Conservation (phyloP, 164 flowering plant genomes). For the Protea cynaroides region DNA sequence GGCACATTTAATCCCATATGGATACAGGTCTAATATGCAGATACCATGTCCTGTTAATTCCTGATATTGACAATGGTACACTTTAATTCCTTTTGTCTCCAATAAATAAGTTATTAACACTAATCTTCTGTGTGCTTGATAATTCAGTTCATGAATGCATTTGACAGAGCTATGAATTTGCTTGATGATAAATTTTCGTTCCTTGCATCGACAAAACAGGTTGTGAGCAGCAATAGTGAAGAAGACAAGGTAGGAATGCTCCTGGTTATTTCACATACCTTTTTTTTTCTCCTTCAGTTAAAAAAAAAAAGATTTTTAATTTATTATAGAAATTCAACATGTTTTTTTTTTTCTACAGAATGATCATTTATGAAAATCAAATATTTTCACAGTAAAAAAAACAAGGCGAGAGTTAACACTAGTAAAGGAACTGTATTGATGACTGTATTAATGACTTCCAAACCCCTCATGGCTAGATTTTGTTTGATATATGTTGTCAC, state of each 20-base stretch:
- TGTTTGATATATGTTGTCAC: background rate
- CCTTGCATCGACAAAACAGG: conserved; percentile 75
- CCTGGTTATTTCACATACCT: background rate
- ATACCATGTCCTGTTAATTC: background rate
- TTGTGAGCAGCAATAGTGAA: conserved; percentile 76
- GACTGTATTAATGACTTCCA: too few relatives aligned
- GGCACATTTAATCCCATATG: background rate
- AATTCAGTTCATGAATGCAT: conserved; percentile 88
- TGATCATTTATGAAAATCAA: background rate
- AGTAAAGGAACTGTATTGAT: too few relatives aligned
- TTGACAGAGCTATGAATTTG: conserved; percentile 81
- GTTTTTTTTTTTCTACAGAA: too few relatives aligned
- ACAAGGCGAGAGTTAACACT: too few relatives aligned
- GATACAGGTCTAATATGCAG: background rate
- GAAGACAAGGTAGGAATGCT: conserved; percentile 61
- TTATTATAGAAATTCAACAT: too few relatives aligned
- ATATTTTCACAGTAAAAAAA: background rate
- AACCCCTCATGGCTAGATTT: background rate
- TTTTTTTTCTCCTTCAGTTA: background rate
- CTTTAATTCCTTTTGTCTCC: background rate
- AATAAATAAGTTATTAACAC: conserved; percentile 5
- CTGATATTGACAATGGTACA: background rate
- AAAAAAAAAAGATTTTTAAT: too few relatives aligned
- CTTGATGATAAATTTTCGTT: conserved; percentile 78
- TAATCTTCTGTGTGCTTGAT: conserved; percentile 12